phyloP scores from a whole-genome alignment of 2,329 filamentous ascomycete species.

The Diaporthe humulicola region DNA sequence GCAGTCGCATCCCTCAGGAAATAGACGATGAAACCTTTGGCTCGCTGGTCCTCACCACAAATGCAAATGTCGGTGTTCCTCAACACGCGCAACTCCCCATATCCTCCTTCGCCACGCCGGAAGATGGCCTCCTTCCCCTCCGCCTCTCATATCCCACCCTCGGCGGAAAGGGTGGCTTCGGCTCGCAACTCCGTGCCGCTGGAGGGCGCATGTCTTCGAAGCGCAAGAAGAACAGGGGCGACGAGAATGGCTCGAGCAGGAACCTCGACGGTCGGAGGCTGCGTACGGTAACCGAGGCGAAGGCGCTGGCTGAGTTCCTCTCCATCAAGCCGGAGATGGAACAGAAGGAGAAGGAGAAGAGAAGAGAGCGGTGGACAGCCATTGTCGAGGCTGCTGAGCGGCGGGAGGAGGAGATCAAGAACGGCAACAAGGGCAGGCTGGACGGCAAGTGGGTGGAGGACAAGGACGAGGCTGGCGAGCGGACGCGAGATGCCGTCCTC shows the following conservation, averaged over 20 bases:
- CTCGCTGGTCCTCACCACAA: constrained; percentile 84
- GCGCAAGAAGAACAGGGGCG: constrained; percentile 85
- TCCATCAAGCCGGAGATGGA: constrained; percentile 99
- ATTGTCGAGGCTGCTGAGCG: constrained; percentile 88
- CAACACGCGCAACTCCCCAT: constrained; percentile 67
- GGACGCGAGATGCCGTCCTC: constrained; percentile 81
- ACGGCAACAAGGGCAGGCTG: constrained; percentile 77
- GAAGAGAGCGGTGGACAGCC: constrained; percentile 86
- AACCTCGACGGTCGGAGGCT: constrained; percentile 93
- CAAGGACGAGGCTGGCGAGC: constrained; percentile 90
- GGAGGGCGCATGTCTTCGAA: constrained; percentile 98
- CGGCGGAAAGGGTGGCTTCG: constrained; percentile 98
- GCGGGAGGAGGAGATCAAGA: constrained; percentile 85
- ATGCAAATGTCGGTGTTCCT: constrained; percentile 79
- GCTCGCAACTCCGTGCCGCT: constrained; percentile 94
- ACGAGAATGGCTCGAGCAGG: constrained; percentile 90
- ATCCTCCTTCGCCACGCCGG: constrained; percentile 65
- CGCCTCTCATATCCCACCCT: constrained; percentile 84
- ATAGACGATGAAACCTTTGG: constrained; percentile 54
- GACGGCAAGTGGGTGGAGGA: constrained; percentile 96
- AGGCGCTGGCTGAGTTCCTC: constrained; percentile 93
- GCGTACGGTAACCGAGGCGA: constrained; percentile 94
- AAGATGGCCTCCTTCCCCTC: constrained; percentile 83
- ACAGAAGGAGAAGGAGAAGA: constrained; percentile 88
- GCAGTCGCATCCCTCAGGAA: constrained; percentile 71